Evolutionary conservation across 371 early-diverging fungal species (phyloP), one percentile per base, ranked within the genome.

Genomic region (Smittium culicis): DNA sequence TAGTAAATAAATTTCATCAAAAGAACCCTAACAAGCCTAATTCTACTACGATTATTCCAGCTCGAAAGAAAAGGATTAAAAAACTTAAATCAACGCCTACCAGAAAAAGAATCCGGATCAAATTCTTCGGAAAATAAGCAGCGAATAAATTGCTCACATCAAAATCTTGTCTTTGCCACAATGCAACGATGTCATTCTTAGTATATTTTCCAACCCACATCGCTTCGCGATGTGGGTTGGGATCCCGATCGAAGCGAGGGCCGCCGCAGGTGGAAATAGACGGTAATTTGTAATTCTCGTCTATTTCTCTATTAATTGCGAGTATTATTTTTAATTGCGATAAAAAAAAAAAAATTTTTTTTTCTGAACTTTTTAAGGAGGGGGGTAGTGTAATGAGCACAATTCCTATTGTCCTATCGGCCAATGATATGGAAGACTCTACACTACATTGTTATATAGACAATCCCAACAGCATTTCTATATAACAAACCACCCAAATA

Each of bases 21-120:
- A 59, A 59, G 16, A 11, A 59, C 31, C 60, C 60, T 14, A 29
- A 59, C n/a, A 59, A 59, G n/a, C 60, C 60, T 11, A 45, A 20
- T 11, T 45, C 45, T 20, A 45, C 45, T 20, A 45, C 5, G 45
- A 45, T 5, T 45, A 5, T 11, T 45, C 45, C 5, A 45, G 45
- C 20, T 20, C 45, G 45, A 45, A 45, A 11, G 11, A 20, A 45
- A 45, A 5, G 45, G 20, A 45, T 45, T 5, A 45, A 5, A 5
- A 45, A 45, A 11, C 20, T 45, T 45, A 5, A 45, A 45, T 45
- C 45, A 45, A 45, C 5, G 45, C 11, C 45, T 20, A n/a, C n/a
- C n/a, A n/a, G n/a, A n/a, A n/a, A n/a, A n/a, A n/a, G n/a, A n/a
- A n/a, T n/a, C n/a, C n/a, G n/a, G n/a, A n/a, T n/a, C n/a, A n/a